phyloP scores from a whole-genome alignment of 371 early-diverging fungal species.

The Mucor piriformis region DNA sequence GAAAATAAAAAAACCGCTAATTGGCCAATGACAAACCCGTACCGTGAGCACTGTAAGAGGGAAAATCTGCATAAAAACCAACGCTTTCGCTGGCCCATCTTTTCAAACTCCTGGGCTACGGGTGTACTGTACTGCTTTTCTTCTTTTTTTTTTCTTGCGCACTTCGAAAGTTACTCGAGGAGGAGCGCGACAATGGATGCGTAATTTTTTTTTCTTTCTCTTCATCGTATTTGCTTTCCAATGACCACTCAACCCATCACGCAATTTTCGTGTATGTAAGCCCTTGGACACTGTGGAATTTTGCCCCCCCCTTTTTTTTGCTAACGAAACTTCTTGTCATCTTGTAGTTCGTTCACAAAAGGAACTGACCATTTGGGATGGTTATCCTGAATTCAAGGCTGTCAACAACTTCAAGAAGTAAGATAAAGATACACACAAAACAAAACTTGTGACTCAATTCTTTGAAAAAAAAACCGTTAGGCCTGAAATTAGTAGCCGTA shows the following conservation, averaged over 20 bases:
- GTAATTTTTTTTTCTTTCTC: not conserved
- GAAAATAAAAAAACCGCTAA: no score
- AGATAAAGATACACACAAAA: no score
- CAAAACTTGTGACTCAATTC: no score
- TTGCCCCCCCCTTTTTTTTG: no score
- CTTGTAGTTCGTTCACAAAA: constrained; percentile 65
- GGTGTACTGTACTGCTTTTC: not conserved
- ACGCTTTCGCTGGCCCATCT: no score
- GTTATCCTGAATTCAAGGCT: constrained; percentile 59
- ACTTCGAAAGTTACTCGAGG: not conserved
- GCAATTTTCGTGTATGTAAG: constrained; percentile 60
- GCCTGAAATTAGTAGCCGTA: constrained; percentile 65
- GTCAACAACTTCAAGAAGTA: constrained; percentile 58
- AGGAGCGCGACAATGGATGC: not conserved
- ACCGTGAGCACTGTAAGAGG: no score
- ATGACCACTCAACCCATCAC: constrained; percentile 38
- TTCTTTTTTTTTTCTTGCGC: not conserved
- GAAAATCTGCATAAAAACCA: no score
- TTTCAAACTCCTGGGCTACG: no score
- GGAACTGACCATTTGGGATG: constrained; percentile 66
- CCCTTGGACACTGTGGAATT: no score
- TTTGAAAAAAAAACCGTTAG: constrained; percentile 28
- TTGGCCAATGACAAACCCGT: no score
- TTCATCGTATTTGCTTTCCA: constrained; percentile 12
- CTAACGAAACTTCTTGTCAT: not conserved